Base-by-base conservation (phyloP, 2,329 filamentous ascomycete species). In the Talaromyces sp. region DNA sequence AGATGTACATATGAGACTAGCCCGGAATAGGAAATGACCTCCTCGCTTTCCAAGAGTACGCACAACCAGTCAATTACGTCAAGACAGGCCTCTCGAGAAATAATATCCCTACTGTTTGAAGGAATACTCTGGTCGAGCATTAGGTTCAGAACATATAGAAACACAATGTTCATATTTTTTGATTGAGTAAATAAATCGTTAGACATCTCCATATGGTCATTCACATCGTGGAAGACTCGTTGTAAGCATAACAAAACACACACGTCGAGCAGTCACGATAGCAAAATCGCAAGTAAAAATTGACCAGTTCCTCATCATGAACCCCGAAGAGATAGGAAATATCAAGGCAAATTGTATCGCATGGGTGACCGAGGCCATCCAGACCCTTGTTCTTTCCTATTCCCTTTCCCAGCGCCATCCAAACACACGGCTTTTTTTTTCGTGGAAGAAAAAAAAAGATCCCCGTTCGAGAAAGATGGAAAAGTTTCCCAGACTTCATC, bases 221-320 rank as follows among this genome's bases (percentile, higher is more conserved):
- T 59, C 47, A 56, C 60, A 39, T 62, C 37, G 50, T 37, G 60
- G 22, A 27, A 56, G 13, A 56, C 52, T 56, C 52, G 52, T 56
- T 33, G 39, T 56, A 39, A 56, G 35, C 56, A 27, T 43, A 31
- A 59, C 37, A 43, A 27, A 33, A 59, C 35, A 59, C 56, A 31
- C 14, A 59, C 62, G 65, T 64, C 60, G 66, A 64, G 65, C 68
- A 56, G 16, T 31, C 16, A 45, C 56, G 27, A 59, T 45, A 59
- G 56, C 35, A 59, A 59, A 59, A 43, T 59, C 56, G 27, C 56
- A 39, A 3, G 13, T 31, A 67, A 61, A 63, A 66, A 72, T 78
- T 79, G 76, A 79, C 76, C 76, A 78, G 75, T 70, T 67, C 72
- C 61, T 69, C 74, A 62, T 54, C 22, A 66, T 62, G 62, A 59